Conservation (phyloP, 2,329 filamentous ascomycete genomes). For the Colletotrichum zoysiae region DNA sequence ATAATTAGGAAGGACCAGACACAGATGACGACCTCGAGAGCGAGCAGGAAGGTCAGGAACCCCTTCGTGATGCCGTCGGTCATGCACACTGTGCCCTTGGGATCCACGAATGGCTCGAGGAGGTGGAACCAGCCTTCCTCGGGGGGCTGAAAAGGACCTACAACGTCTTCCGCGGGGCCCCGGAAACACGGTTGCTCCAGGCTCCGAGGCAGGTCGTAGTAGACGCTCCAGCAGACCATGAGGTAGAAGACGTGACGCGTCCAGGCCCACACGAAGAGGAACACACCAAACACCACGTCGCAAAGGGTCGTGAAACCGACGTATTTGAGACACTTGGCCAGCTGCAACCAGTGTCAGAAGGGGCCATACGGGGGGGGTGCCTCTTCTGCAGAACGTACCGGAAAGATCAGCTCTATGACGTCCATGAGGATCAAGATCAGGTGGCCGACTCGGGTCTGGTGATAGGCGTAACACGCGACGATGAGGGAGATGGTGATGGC, state of each 20-base stretch:
- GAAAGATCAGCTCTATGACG: constrained; percentile 19
- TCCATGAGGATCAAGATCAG: constrained; percentile 21
- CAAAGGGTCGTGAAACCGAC: constrained; percentile 18
- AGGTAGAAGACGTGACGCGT: constrained; percentile 21
- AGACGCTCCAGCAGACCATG: constrained; percentile 19
- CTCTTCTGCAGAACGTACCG: background rate
- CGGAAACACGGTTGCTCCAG: constrained; percentile 12
- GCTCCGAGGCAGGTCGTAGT: constrained; percentile 7
- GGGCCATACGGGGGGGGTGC: accelerated
- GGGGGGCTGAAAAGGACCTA: background rate
- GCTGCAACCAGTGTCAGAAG: background rate
- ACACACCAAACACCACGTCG: constrained; percentile 19
- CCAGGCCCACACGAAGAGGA: constrained; percentile 13
- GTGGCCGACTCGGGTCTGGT: constrained; percentile 16
- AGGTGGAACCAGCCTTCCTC: constrained; percentile 13
- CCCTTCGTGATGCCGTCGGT: constrained; percentile 6
- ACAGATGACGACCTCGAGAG: constrained; percentile 19
- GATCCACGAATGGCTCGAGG: constrained; percentile 12
- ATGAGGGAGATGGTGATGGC: constrained; percentile 16
- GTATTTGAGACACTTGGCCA: constrained; percentile 14
- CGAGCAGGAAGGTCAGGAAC: constrained; percentile 13
- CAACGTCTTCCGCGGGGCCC: background rate
- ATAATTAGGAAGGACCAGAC: constrained; percentile 18
- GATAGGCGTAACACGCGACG: constrained; percentile 17
- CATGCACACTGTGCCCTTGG: constrained; percentile 6